Conservation (phyloP, 768 basidiomycete genomes). For the Mrakia blollopis region DNA sequence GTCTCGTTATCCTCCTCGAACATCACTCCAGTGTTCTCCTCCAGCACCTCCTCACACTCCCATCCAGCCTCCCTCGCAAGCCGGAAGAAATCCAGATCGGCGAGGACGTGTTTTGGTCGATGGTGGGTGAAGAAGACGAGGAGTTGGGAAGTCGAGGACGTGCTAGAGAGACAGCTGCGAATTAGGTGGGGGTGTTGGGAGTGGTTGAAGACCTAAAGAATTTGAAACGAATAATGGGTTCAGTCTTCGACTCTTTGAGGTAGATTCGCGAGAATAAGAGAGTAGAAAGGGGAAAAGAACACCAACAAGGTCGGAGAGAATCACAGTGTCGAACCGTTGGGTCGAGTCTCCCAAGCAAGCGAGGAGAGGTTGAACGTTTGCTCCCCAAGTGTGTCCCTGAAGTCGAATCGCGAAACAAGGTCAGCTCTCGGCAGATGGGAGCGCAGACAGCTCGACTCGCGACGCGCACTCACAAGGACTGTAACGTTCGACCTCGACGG, state of each 20-base stretch:
- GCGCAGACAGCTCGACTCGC: background rate
- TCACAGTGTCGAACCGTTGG: slow-evolving; percentile 63
- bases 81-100: slow-evolving; percentile 75
- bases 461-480: slow-evolving; percentile 42
- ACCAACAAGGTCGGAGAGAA: slow-evolving; percentile 79
- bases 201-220: slow-evolving; percentile 28
- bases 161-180: slow-evolving; percentile 18
- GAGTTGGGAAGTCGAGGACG: slow-evolving; percentile 47
- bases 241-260: background rate
- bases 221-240: background rate
- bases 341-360: slow-evolving; percentile 16
- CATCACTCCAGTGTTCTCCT: slow-evolving; percentile 62
- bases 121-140: slow-evolving; percentile 89
- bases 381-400: slow-evolving; percentile 43
- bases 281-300: too few relatives aligned
- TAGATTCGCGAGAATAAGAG: too few relatives aligned
- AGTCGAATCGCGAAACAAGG: background rate
- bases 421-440: background rate
- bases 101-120: slow-evolving; percentile 71
- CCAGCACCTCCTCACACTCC: slow-evolving; percentile 65
- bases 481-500: slow-evolving; percentile 35
- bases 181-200: slow-evolving; percentile 28
- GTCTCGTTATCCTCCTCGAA: slow-evolving; percentile 65
- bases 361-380: slow-evolving; percentile 36
- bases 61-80: slow-evolving; percentile 62